Conservation (phyloP, 2,329 filamentous ascomycete species). For the Diaporthe sp. region DNA sequence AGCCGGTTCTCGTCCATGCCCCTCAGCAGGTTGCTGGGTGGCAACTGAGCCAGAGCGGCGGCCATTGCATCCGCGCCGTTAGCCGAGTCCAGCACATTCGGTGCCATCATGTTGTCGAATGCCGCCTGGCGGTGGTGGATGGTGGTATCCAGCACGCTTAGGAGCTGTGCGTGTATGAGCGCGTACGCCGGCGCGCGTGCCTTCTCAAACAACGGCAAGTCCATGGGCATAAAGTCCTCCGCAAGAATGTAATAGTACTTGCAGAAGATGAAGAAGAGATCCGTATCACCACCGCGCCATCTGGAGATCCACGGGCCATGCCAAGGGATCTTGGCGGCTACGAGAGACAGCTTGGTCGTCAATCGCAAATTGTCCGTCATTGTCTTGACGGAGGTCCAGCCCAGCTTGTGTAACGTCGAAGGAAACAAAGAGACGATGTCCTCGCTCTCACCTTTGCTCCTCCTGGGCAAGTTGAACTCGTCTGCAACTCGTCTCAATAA, state of each 20-base stretch:
- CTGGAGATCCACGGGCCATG: slow-evolving; percentile 86
- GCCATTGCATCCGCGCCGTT: slow-evolving; percentile 76
- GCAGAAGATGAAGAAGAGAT: slow-evolving; percentile 91
- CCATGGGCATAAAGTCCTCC: slow-evolving; percentile 77
- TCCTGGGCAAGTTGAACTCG: slow-evolving; percentile 75
- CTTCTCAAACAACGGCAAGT: slow-evolving; percentile 67
- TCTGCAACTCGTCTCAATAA: slow-evolving; percentile 79
- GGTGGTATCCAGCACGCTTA: slow-evolving; percentile 84
- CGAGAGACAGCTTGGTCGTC: slow-evolving; percentile 74
- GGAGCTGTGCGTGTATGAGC: slow-evolving; percentile 84
- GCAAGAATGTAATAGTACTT: slow-evolving; percentile 88
- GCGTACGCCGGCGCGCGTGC: slow-evolving; percentile 82
- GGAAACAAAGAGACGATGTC: slow-evolving; percentile 80
- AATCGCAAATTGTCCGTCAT: slow-evolving; percentile 73
- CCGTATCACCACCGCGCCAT: slow-evolving; percentile 90
- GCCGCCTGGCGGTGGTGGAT: slow-evolving; percentile 83
- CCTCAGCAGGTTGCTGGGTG: slow-evolving; percentile 76
- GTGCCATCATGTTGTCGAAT: slow-evolving; percentile 59
- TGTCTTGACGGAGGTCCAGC: slow-evolving; percentile 67
- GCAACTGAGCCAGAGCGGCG: slow-evolving; percentile 73
- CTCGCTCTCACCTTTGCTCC: slow-evolving; percentile 69
- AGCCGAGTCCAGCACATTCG: slow-evolving; percentile 60
- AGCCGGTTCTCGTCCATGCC: slow-evolving; percentile 92
- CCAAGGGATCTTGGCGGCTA: slow-evolving; percentile 83
- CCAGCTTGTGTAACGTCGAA: slow-evolving; percentile 69